These are phyloP conservation scores for Pseudohyphozyma bogoriensis DNA, from an alignment of 768 basidiomycete species.

Conservation along the genomic window DNA sequence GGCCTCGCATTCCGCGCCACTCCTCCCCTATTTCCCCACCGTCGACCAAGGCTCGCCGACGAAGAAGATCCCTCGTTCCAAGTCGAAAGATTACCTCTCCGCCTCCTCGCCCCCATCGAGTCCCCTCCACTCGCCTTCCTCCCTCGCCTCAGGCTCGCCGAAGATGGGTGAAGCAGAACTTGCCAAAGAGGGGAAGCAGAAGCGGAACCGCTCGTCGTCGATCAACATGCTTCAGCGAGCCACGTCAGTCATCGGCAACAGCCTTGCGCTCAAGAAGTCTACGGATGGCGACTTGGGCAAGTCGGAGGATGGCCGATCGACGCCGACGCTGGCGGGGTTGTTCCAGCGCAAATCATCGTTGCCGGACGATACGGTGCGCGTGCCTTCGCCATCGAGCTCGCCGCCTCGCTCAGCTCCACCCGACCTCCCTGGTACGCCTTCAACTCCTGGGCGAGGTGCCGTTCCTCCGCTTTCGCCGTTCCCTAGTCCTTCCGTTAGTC, in stretches of 20 bases:
- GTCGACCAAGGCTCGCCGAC: slow-evolving; percentile 3
- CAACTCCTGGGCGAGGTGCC: background rate
- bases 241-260: slow-evolving; percentile 30
- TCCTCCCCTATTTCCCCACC: slow-evolving; percentile 9
- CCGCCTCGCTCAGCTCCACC: slow-evolving; percentile 1
- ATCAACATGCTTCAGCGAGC: slow-evolving; percentile 40
- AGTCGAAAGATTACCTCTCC: background rate
- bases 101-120: background rate
- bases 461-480: background rate
- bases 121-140: slow-evolving; percentile 2
- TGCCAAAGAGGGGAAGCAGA: slow-evolving; percentile 37
- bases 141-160: background rate
- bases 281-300: slow-evolving; percentile 8
- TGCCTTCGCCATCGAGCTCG: background rate
- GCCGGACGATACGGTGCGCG: background rate
- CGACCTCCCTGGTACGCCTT: background rate
- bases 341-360: slow-evolving; percentile 12
- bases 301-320: slow-evolving; percentile 2
- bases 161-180: background rate
- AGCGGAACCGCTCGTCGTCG: slow-evolving; percentile 43
- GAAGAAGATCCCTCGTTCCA: slow-evolving; percentile 1
- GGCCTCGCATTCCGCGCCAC: background rate
- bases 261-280: slow-evolving; percentile 1
- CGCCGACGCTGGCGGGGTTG: background rate
- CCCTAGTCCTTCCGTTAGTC: background rate